These are phyloP conservation scores for Neoboletus subvelutipes DNA, from an alignment of 768 basidiomycete genomes.

Conservation along the genomic window DNA sequence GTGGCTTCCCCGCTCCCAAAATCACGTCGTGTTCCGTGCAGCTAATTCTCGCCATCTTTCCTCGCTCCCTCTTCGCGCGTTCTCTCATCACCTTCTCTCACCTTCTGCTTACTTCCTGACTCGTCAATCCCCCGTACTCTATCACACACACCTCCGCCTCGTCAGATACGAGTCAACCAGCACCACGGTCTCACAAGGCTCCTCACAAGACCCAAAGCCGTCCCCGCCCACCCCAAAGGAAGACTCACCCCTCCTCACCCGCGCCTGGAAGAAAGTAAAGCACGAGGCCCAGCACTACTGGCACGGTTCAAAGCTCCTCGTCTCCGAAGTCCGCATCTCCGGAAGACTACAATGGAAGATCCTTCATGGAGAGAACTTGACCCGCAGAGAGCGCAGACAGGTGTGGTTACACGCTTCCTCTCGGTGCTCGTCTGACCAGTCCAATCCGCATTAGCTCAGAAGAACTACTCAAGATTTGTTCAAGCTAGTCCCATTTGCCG, in stretches of 20 bases:
- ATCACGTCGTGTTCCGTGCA: conserved; percentile 43
- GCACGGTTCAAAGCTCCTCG: conserved; percentile 92
- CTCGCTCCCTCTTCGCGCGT: conserved; percentile 2
- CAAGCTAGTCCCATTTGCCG: conserved; percentile 91
- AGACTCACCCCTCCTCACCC: conserved; percentile 46
- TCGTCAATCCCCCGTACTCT: conserved; percentile 25
- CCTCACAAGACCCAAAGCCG: conserved; percentile 44
- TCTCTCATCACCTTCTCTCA: conserved; percentile 9
- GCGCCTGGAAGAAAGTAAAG: conserved; percentile 91
- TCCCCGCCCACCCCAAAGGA: conserved; percentile 50
- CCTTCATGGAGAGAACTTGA: conserved; percentile 85
- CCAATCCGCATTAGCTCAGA: conserved; percentile 55
- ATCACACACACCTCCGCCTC: conserved; percentile 14
- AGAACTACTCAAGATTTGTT: conserved; percentile 93
- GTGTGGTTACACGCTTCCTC: conserved; percentile 38
- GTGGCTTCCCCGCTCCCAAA: conserved; percentile 66
- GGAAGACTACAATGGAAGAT: conserved; percentile 87
- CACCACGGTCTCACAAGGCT: conserved; percentile 17
- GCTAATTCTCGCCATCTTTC: conserved; percentile 17
- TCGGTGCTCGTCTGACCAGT: conserved; percentile 3
- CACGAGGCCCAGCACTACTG: conserved; percentile 96
- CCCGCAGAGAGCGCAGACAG: conserved; percentile 91
- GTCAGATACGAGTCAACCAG: conserved; percentile 14
- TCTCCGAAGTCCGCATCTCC: conserved; percentile 92
- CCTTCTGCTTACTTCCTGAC: conserved; percentile 25